Percentiles rank a stretch among this genome's conserved stretches.
Evolutionary conservation across 1,284 basidiomycete genomes (phyloP).

Genomic region (Sparassis latifolia): DNA sequence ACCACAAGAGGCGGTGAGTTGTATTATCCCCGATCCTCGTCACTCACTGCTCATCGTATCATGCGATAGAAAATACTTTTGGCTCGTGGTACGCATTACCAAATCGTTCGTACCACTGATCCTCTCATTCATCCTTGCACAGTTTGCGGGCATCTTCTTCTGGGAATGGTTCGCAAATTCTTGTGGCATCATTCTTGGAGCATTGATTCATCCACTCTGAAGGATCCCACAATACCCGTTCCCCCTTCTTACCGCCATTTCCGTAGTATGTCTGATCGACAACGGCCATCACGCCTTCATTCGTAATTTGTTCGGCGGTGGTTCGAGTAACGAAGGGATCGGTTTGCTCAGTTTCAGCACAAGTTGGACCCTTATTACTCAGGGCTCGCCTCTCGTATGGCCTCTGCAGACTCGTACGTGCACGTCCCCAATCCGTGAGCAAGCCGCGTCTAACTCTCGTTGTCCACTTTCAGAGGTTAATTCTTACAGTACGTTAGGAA

Average conservation of each 20-base stretch:
- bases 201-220: background rate
- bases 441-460: background rate
- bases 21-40: background rate
- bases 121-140: background rate
- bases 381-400: constrained; percentile 48
- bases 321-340: constrained; percentile 46
- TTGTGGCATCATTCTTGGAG: background rate
- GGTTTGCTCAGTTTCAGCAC: constrained; percentile 43
- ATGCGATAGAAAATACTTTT: constrained; percentile 35
- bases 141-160: constrained; percentile 42
- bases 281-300: constrained; percentile 39
- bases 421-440: background rate
- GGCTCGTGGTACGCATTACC: constrained; percentile 36
- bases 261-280: constrained; percentile 43
- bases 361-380: constrained; percentile 49
- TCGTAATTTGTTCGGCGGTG: constrained; percentile 45
- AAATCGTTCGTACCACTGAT: background rate
- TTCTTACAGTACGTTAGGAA: constrained; percentile 28
- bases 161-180: constrained; percentile 34
- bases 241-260: constrained; percentile 41
- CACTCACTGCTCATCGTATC: background rate
- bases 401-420: constrained; percentile 39
- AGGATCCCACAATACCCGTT: constrained; percentile 39
- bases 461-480: constrained; percentile 28
- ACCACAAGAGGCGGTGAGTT: constrained; percentile 37